Evolutionary conservation across 768 basidiomycete genomes (phyloP).

Genomic region (Hygrocybe coccinea): DNA sequence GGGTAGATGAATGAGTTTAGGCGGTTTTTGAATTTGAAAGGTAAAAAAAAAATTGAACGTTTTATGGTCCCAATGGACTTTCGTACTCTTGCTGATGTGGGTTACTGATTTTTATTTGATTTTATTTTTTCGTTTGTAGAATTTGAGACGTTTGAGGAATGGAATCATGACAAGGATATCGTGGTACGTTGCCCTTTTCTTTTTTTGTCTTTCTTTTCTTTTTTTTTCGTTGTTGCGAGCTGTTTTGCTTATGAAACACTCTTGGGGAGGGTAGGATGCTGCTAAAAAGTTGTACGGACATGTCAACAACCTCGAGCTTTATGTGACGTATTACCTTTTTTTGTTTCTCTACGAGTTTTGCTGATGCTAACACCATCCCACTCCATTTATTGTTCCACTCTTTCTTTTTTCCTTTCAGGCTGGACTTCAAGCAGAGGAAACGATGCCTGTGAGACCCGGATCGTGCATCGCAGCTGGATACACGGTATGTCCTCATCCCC

Average conservation of each 20-base stretch:
- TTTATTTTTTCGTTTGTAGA: no score
- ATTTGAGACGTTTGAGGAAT: slow-evolving; percentile 48
- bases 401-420: slow-evolving; percentile 12
- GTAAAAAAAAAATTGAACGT: no score
- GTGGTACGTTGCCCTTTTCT: slow-evolving; percentile 27
- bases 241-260: not conserved
- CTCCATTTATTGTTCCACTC: not conserved
- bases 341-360: no score
- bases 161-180: slow-evolving; percentile 46
- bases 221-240: not conserved
- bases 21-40: slow-evolving; percentile 43
- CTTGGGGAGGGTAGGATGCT: slow-evolving; percentile 24
- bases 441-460: slow-evolving; percentile 48
- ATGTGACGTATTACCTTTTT: slow-evolving; percentile 13
- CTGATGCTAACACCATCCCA: not conserved
- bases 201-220: not conserved
- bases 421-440: slow-evolving; percentile 45
- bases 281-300: slow-evolving; percentile 32
- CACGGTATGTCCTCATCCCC: slow-evolving; percentile 33
- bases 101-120: no score
- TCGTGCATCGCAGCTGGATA: slow-evolving; percentile 55
- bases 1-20: slow-evolving; percentile 50
- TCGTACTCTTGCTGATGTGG: not conserved
- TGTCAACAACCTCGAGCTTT: slow-evolving; percentile 38
- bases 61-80: no score